Evolutionary conservation across 495 filamentous ascomycete species (phyloP).

Genomic region (Tuber aestivum): DNA sequence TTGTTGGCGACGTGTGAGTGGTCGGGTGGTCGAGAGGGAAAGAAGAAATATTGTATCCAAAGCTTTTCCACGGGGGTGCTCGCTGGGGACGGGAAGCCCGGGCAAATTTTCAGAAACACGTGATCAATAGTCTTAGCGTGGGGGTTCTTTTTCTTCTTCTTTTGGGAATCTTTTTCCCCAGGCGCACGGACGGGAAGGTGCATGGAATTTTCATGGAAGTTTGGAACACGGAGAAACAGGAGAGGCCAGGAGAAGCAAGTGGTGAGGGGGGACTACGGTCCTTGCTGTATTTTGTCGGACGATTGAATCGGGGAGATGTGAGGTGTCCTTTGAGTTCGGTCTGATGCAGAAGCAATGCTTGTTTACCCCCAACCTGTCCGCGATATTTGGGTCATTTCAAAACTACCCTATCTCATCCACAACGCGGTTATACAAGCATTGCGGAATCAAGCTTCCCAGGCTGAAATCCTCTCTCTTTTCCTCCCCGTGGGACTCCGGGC

Average conservation of each 20-base stretch:
- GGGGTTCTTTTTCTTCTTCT: background rate
- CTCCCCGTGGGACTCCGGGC: background rate
- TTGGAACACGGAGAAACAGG: background rate
- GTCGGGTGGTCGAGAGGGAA: background rate
- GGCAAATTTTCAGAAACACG: background rate
- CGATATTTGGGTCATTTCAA: background rate
- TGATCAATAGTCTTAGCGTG: background rate
- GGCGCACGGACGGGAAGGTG: background rate
- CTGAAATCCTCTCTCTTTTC: background rate
- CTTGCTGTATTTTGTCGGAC: background rate
- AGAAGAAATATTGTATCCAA: conserved; percentile 4
- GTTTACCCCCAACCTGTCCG: background rate
- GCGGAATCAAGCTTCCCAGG: background rate
- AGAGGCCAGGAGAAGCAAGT: background rate
- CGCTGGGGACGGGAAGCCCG: background rate
- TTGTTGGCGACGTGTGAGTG: conserved; percentile 2
- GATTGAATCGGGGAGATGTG: background rate
- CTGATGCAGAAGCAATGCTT: background rate
- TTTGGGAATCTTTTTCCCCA: background rate
- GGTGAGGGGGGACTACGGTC: background rate
- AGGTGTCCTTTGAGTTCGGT: background rate
- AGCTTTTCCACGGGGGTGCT: background rate
- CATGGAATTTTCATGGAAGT: conserved; percentile 3
- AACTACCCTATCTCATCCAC: background rate
- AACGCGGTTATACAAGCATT: background rate